Evolutionary conservation across 2,329 filamentous ascomycete species (phyloP).

Genomic region (Fusarium tuaranense): DNA sequence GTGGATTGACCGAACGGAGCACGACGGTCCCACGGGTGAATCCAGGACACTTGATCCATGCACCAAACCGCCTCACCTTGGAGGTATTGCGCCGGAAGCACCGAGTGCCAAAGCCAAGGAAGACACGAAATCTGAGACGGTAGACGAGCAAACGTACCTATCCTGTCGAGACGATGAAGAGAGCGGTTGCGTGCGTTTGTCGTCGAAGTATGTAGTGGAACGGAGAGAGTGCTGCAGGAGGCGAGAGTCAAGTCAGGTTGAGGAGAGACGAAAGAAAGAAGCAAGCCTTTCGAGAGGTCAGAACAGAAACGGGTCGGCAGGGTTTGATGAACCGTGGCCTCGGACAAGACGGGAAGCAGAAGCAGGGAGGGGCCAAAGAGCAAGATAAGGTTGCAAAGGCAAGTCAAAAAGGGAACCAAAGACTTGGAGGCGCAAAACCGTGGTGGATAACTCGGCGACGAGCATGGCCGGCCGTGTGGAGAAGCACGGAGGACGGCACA

Average conservation of each 20-base stretch:
- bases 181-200: conserved; percentile 34
- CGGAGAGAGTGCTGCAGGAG: conserved; percentile 33
- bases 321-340: conserved; percentile 39
- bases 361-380: conserved; percentile 37
- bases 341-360: conserved; percentile 34
- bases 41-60: conserved; percentile 48
- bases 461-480: conserved; percentile 49
- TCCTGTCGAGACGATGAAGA: conserved; percentile 19
- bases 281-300: conserved; percentile 15
- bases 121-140: conserved; percentile 39
- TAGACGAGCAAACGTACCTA: conserved; percentile 41
- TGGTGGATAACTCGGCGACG: conserved; percentile 51
- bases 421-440: conserved; percentile 39
- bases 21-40: conserved; percentile 38
- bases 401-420: conserved; percentile 40
- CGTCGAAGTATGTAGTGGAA: conserved; percentile 33
- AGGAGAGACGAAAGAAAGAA: conserved; percentile 9
- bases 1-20: conserved; percentile 15
- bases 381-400: conserved; percentile 47
- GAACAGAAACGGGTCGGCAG: conserved; percentile 32
- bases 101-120: conserved; percentile 39
- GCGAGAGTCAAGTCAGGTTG: conserved; percentile 13
- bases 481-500: conserved; percentile 45
- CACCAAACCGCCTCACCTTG: conserved; percentile 45
- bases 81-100: conserved; percentile 42